phyloP scores from a whole-genome alignment of 2,329 filamentous ascomycete genomes.

The Penicillium sp. region DNA sequence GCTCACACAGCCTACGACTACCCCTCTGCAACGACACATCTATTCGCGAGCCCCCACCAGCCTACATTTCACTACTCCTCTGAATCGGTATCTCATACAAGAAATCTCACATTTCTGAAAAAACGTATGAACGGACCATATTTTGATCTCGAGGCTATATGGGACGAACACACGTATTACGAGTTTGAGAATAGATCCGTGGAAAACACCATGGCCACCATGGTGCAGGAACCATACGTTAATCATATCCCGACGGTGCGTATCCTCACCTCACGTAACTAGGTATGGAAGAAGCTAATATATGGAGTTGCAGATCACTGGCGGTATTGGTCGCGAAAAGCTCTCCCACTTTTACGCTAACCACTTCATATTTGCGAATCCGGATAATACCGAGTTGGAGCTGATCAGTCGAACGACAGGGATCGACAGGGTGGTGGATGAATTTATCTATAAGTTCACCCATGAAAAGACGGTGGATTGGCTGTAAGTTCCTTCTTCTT shows the following conservation, averaged over 20 bases:
- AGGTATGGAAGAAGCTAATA: not conserved
- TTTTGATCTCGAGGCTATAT: constrained; percentile 72
- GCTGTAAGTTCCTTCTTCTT: constrained; percentile 51
- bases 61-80: constrained; percentile 49
- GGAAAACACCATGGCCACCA: constrained; percentile 72
- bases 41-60: constrained; percentile 51
- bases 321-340: constrained; percentile 62
- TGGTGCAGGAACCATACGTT: constrained; percentile 75
- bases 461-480: constrained; percentile 63
- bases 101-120: constrained; percentile 63
- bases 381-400: constrained; percentile 62
- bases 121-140: constrained; percentile 58
- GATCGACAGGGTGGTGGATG: constrained; percentile 67
- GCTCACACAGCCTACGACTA: constrained; percentile 29
- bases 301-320: constrained; percentile 47
- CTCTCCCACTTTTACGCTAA: constrained; percentile 67
- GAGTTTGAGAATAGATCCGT: constrained; percentile 68
- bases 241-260: constrained; percentile 69
- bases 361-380: constrained; percentile 72
- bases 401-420: constrained; percentile 69
- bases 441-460: constrained; percentile 64
- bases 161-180: constrained; percentile 71
- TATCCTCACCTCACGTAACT: not conserved
- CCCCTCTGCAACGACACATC: constrained; percentile 36
- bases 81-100: constrained; percentile 62